Evolutionary conservation across 148 eudicot species (phyloP).

Genomic region (Rheum nobile): DNA sequence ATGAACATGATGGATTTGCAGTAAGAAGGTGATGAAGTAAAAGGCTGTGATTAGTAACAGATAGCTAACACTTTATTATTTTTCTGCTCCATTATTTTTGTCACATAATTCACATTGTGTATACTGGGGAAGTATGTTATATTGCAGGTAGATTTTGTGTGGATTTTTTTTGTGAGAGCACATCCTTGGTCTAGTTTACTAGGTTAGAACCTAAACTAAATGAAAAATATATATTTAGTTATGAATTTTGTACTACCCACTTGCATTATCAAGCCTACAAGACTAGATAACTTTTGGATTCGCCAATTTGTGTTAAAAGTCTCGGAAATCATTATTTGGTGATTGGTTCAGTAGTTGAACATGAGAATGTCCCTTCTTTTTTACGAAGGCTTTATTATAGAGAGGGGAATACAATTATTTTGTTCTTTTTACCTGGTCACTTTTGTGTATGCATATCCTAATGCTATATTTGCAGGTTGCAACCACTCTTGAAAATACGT

Average conservation of each 20-base stretch:
- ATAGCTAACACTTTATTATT: background rate
- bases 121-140: background rate
- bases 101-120: background rate
- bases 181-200: background rate
- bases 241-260: background rate
- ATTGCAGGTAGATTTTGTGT: background rate
- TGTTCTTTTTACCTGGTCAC: background rate
- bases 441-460: background rate
- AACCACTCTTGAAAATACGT: slow-evolving; percentile 41
- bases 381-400: background rate
- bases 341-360: background rate
- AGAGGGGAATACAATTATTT: background rate
- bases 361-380: background rate
- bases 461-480: slow-evolving; percentile 33
- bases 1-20: background rate
- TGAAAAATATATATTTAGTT: background rate
- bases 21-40: background rate
- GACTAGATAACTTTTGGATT: background rate
- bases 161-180: background rate
- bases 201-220: background rate
- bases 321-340: background rate
- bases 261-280: background rate
- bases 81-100: background rate
- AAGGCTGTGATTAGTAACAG: background rate
- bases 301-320: background rate